Conservation (phyloP, 441 rosid species). For the Geranium incanum region DNA sequence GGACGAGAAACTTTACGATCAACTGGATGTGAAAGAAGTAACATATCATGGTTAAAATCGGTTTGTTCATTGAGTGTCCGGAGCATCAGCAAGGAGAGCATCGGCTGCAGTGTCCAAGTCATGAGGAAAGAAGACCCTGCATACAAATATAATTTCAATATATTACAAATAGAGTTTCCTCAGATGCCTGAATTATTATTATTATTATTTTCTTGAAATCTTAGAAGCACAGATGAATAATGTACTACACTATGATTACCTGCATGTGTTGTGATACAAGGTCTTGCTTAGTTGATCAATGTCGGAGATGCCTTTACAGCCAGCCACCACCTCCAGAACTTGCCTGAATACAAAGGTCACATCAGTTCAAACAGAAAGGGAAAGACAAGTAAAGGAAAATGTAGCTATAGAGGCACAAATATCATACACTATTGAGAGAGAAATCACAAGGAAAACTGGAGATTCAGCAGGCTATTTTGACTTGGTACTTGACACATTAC, state of each 20-base stretch:
- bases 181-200: background rate
- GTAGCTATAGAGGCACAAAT: background rate
- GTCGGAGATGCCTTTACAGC: constrained; percentile 67
- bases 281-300: constrained; percentile 51
- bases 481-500: background rate
- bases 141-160: constrained; percentile 10
- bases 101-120: constrained; percentile 76
- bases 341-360: constrained; percentile 42
- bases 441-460: background rate
- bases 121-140: constrained; percentile 89
- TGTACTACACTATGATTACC: constrained; percentile 34
- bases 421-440: too few relatives aligned
- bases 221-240: background rate
- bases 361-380: background rate
- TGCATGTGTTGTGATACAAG: constrained; percentile 82
- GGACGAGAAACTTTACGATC: background rate
- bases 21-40: background rate
- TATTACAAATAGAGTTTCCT: background rate
- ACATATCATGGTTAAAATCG: background rate
- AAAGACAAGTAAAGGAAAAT: background rate
- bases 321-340: constrained; percentile 91
- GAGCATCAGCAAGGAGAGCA: constrained; percentile 51
- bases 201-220: background rate
- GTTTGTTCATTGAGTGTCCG: constrained; percentile 20
- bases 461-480: background rate